phyloP scores from a whole-genome alignment of 768 basidiomycete genomes.

The Leucocoprinus leucothites region DNA sequence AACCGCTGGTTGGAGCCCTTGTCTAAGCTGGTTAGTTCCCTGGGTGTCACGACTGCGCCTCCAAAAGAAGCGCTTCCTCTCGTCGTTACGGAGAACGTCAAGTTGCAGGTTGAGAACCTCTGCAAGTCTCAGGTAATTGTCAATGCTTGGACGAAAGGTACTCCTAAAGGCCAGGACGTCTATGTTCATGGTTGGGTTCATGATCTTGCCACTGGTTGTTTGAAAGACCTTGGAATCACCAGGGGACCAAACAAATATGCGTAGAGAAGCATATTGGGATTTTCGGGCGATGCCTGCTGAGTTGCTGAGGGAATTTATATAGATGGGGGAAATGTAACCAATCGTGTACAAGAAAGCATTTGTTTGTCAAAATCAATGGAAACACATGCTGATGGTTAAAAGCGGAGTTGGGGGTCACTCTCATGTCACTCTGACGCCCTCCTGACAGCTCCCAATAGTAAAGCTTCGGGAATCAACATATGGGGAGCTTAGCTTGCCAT shows the following conservation, averaged over 20 bases:
- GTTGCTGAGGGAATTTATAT: background rate
- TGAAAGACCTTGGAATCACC: constrained; percentile 55
- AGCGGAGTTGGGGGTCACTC: background rate
- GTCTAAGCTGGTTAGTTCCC: constrained; percentile 45
- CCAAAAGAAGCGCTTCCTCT: constrained; percentile 36
- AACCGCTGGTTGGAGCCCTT: constrained; percentile 74
- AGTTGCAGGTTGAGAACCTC: constrained; percentile 49
- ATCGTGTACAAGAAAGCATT: too few species aligned
- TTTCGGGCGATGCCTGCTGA: too few species aligned
- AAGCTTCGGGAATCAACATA: too few species aligned
- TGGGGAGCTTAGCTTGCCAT: too few species aligned
- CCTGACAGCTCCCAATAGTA: background rate
- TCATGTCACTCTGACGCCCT: background rate
- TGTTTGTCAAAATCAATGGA: background rate
- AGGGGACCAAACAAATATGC: constrained; percentile 27
- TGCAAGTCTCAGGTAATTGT: constrained; percentile 41
- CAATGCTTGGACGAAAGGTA: constrained; percentile 45
- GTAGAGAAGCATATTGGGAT: background rate
- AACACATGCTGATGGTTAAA: constrained; percentile 1
- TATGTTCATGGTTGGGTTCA: constrained; percentile 75
- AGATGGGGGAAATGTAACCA: background rate
- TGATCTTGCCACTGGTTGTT: constrained; percentile 52
- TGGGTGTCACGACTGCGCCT: constrained; percentile 38
- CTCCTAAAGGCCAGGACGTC: constrained; percentile 40
- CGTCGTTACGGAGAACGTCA: constrained; percentile 61